Evolutionary conservation across 768 basidiomycete genomes (phyloP).

Genomic region (Amylocystis lapponica): DNA sequence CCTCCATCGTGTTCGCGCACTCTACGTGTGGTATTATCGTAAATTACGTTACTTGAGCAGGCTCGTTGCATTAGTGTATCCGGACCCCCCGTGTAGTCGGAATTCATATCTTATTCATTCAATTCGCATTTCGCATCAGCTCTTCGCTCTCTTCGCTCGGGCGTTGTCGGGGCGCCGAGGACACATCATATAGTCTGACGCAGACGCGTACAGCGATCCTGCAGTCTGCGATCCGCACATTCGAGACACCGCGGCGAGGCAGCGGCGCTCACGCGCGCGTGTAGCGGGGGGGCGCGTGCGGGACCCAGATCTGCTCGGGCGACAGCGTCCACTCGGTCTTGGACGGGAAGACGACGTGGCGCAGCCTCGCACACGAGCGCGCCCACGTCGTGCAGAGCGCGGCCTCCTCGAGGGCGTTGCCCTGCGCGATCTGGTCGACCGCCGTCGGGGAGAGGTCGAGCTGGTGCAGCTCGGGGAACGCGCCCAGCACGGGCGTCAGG

Average conservation of each 20-base stretch:
- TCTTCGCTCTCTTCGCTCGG: not conserved
- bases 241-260: too few relatives aligned
- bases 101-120: slow-evolving; percentile 1
- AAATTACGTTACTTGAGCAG: too few relatives aligned
- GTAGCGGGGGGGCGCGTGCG: slow-evolving; percentile 7
- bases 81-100: not conserved
- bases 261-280: too few relatives aligned
- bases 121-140: not conserved
- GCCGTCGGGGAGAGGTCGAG: slow-evolving; percentile 60
- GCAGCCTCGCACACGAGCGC: slow-evolving; percentile 47
- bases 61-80: slow-evolving; percentile 3
- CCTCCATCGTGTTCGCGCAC: too few relatives aligned
- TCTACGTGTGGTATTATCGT: too few relatives aligned
- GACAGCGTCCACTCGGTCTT: slow-evolving; percentile 43
- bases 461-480: slow-evolving; percentile 41
- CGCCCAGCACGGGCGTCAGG: slow-evolving; percentile 50
- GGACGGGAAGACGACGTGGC: slow-evolving; percentile 51
- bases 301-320: slow-evolving; percentile 31
- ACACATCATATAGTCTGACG: too few relatives aligned
- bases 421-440: slow-evolving; percentile 35
- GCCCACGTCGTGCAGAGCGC: slow-evolving; percentile 50
- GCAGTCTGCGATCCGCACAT: too few relatives aligned
- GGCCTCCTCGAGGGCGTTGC: slow-evolving; percentile 40
- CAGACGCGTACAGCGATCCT: too few relatives aligned
- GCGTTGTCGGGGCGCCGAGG: too few relatives aligned